Conservation (phyloP, 2,329 filamentous ascomycete species). For the Fusarium falciforme region DNA sequence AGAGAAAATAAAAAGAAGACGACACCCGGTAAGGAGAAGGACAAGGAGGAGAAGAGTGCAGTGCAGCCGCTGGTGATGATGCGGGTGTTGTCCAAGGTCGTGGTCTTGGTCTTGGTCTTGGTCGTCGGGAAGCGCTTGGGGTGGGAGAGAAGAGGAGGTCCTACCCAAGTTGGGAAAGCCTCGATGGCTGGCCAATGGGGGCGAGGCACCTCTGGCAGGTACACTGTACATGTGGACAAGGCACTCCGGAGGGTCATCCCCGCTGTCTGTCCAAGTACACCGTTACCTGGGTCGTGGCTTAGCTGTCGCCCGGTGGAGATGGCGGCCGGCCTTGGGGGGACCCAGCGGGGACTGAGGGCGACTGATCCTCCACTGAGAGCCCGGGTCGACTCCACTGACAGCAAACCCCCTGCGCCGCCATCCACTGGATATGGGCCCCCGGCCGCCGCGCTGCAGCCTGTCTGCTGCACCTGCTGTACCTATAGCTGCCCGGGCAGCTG, state of each 20-base stretch:
- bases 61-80: conserved; percentile 32
- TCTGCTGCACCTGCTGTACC: not conserved
- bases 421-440: conserved; percentile 24
- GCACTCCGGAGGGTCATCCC: not conserved
- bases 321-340: conserved; percentile 21
- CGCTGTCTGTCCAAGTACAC: conserved; percentile 11
- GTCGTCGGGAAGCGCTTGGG: conserved; percentile 33
- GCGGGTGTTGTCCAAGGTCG: conserved; percentile 29
- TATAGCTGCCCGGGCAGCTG: not conserved
- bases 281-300: conserved; percentile 22
- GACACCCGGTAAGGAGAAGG: conserved; percentile 12
- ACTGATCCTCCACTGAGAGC: conserved; percentile 34
- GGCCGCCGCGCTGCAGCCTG: conserved; percentile 22
- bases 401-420: conserved; percentile 27
- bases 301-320: conserved; percentile 30
- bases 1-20: not conserved
- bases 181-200: conserved; percentile 18
- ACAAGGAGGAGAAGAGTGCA: conserved; percentile 8
- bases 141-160: conserved; percentile 38
- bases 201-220: conserved; percentile 16
- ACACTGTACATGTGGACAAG: conserved; percentile 8
- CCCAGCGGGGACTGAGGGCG: conserved; percentile 25
- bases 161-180: conserved; percentile 34
- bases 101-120: conserved; percentile 21
- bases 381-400: conserved; percentile 35